These are phyloP conservation scores for Penicillium manginii DNA, from an alignment of 495 filamentous ascomycete species.

Conservation along the genomic window DNA sequence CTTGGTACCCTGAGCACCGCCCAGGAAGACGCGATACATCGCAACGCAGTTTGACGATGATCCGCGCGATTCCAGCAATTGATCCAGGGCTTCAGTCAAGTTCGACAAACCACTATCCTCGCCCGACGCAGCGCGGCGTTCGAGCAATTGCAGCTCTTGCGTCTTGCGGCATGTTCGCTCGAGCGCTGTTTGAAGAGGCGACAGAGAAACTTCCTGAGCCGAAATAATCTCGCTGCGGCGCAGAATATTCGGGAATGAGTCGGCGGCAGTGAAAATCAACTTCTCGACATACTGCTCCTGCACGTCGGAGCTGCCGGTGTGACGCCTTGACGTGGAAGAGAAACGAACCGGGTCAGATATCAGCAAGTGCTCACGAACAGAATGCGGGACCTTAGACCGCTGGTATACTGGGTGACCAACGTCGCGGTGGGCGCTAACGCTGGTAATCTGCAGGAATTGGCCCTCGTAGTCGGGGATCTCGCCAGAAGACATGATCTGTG, in stretches of 20 bases:
- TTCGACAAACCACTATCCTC: conserved; percentile 66
- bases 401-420: conserved; percentile 86
- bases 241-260: conserved; percentile 89
- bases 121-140: conserved; percentile 74
- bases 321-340: conserved; percentile 69
- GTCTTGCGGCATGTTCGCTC: conserved; percentile 93
- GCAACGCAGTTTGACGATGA: conserved; percentile 69
- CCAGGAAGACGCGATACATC: conserved; percentile 73
- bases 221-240: conserved; percentile 82
- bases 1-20: conserved; percentile 50
- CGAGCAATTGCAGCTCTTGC: conserved; percentile 74
- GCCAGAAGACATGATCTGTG: conserved; percentile 74
- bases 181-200: conserved; percentile 82
- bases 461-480: conserved; percentile 85
- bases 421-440: conserved; percentile 81
- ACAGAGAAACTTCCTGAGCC: conserved; percentile 65
- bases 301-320: conserved; percentile 63
- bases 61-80: conserved; percentile 69
- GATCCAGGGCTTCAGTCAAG: conserved; percentile 72
- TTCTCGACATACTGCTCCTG: conserved; percentile 83
- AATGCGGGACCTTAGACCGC: conserved; percentile 77
- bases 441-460: conserved; percentile 84
- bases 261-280: conserved; percentile 79
- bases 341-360: conserved; percentile 73
- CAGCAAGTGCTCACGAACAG: conserved; percentile 83